Conservation (phyloP, 176 grass and related monocot genomes). For the Carex pumila region DNA sequence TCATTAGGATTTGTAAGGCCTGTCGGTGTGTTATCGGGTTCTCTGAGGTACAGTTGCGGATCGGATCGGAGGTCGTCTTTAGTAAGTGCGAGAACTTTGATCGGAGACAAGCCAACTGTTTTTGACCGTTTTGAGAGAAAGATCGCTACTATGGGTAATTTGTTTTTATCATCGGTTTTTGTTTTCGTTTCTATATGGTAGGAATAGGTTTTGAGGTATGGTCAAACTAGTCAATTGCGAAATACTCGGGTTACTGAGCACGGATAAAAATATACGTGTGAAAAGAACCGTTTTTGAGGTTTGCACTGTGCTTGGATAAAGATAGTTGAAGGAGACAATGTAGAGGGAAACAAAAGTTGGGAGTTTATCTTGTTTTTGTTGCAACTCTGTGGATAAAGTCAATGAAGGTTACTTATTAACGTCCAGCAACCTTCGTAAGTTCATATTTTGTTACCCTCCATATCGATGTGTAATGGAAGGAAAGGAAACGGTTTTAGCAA, state of each 20-base stretch:
- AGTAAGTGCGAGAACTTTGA: constrained; percentile 22
- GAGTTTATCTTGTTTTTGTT: background rate
- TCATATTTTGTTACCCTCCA: background rate
- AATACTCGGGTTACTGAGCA: background rate
- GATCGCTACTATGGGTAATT: constrained; percentile 63
- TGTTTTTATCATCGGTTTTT: background rate
- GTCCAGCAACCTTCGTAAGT: background rate
- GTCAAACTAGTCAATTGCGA: background rate
- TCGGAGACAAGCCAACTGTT: constrained; percentile 30
- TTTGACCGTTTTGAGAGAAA: constrained; percentile 50
- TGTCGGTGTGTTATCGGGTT: constrained; percentile 14
- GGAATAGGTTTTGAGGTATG: background rate
- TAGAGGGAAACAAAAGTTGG: background rate
- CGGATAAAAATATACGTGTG: background rate
- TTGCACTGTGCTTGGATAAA: background rate
- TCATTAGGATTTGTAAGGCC: constrained; percentile 16
- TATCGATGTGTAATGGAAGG: background rate
- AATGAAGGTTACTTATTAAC: background rate
- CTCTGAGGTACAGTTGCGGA: background rate
- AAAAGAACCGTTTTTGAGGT: background rate
- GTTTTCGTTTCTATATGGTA: background rate
- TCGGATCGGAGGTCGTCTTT: background rate
- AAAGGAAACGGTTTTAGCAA: background rate
- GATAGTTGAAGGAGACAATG: background rate
- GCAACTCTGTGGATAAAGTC: background rate